Conservation (phyloP, 2,329 filamentous ascomycete species). For the Calonectria hawksworthii region DNA sequence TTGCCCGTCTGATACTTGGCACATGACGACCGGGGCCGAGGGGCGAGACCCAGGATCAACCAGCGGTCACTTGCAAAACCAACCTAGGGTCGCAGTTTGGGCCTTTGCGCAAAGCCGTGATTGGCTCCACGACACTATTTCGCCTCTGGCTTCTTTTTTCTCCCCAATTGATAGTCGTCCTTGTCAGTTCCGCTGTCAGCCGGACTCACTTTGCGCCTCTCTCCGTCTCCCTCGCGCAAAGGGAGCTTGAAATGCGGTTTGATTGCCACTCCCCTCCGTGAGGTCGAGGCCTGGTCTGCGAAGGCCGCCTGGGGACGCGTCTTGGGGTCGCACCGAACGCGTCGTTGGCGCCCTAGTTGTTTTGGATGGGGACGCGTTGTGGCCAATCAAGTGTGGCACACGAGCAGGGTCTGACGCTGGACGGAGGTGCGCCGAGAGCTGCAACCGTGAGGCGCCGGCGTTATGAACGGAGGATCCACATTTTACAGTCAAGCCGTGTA, state of each 20-base stretch:
- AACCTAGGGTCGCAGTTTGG: constrained; percentile 8
- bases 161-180: neutral
- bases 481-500: constrained; percentile 10
- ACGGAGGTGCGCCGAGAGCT: constrained; percentile 19
- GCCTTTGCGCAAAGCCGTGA: constrained; percentile 16
- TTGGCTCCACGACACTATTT: neutral
- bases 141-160: neutral
- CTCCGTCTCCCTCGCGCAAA: neutral
- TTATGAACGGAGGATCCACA: constrained; percentile 25
- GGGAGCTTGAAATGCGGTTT: constrained; percentile 8
- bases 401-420: constrained; percentile 20
- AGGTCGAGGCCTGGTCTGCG: constrained; percentile 14
- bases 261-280: constrained; percentile 6
- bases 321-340: constrained; percentile 22
- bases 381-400: constrained; percentile 16
- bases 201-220: neutral
- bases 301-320: neutral
- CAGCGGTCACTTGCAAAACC: constrained; percentile 8
- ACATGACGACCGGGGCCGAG: constrained; percentile 3
- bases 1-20: neutral
- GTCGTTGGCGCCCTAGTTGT: constrained; percentile 12
- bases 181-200: neutral
- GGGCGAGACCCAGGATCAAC: constrained; percentile 11
- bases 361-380: constrained; percentile 19
- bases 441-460: constrained; percentile 23